Percentiles rank a stretch among this genome's conserved stretches.
These are phyloP conservation scores for Volvox africanus DNA, from an alignment of 139 green algal species.

Conservation along the genomic window DNA sequence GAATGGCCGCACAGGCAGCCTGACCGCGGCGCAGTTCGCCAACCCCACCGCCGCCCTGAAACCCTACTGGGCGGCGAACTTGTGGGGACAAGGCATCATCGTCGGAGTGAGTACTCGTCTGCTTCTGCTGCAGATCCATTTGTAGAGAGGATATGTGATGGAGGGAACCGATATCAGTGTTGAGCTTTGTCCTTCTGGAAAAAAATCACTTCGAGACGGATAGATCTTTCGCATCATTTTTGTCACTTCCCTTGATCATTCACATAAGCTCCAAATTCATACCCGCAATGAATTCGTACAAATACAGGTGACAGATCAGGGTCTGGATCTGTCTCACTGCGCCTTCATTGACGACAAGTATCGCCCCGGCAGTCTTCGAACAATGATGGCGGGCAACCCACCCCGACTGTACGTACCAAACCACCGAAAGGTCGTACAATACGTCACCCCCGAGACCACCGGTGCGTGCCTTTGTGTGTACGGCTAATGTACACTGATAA, in stretches of 20 bases:
- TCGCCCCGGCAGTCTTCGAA: neutral
- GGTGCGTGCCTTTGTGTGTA: neutral
- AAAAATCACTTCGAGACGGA: no score
- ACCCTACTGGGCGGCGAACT: neutral
- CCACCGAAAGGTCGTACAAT: conserved; percentile 17
- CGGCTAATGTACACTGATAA: no score
- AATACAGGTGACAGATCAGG: neutral
- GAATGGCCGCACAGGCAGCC: neutral
- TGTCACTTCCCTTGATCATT: no score
- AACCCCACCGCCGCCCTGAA: neutral
- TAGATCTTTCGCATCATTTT: no score
- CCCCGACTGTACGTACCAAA: neutral
- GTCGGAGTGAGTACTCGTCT: neutral
- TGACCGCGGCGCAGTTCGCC: neutral
- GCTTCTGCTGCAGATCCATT: no score
- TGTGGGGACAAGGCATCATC: neutral
- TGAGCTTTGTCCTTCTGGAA: no score
- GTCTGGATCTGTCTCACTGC: neutral
- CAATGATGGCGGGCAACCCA: neutral
- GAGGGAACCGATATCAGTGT: no score
- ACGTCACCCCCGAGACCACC: neutral
- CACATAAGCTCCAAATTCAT: no score
- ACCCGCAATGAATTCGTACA: no score
- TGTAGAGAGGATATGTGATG: no score
- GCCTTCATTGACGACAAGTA: conserved; percentile 7